These are phyloP conservation scores for Ceriops tagal DNA, from an alignment of 345 rosid species.

Conservation along the genomic window DNA sequence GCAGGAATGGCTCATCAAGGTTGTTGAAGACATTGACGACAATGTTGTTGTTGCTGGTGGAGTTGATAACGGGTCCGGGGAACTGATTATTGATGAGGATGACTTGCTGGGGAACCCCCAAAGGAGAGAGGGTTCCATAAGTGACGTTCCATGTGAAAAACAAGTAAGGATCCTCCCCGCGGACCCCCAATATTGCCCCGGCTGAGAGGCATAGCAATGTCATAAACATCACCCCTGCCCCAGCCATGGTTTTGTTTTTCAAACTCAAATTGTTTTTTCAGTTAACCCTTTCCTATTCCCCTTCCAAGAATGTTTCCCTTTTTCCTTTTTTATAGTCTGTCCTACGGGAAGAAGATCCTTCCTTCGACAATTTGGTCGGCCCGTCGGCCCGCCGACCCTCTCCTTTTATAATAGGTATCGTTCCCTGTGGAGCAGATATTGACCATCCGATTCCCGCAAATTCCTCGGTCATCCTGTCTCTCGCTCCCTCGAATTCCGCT, in stretches of 20 bases:
- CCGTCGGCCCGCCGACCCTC: background rate
- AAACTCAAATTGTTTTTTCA: background rate
- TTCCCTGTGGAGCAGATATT: background rate
- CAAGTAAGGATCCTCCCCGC: constrained; percentile 9
- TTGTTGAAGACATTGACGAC: constrained; percentile 63
- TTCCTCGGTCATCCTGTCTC: background rate
- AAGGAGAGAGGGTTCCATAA: constrained; percentile 8
- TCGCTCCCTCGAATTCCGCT: background rate
- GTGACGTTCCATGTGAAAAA: constrained; percentile 17
- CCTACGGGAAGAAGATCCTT: background rate
- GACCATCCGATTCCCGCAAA: background rate
- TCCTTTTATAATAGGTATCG: background rate
- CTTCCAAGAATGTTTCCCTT: background rate
- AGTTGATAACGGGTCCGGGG: constrained; percentile 70
- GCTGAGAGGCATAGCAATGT: constrained; percentile 1
- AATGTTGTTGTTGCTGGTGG: constrained; percentile 75
- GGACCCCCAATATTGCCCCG: constrained; percentile 2
- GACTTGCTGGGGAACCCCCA: constrained; percentile 38
- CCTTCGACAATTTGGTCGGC: background rate
- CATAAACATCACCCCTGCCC: constrained; percentile 3
- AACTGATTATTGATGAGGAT: constrained; percentile 66
- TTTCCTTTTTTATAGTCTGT: background rate
- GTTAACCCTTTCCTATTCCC: background rate
- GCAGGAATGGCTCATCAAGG: constrained; percentile 63
- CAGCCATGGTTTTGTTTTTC: background rate